Conservation (phyloP, 2,329 filamentous ascomycete species). For the Simplicillium sp. region DNA sequence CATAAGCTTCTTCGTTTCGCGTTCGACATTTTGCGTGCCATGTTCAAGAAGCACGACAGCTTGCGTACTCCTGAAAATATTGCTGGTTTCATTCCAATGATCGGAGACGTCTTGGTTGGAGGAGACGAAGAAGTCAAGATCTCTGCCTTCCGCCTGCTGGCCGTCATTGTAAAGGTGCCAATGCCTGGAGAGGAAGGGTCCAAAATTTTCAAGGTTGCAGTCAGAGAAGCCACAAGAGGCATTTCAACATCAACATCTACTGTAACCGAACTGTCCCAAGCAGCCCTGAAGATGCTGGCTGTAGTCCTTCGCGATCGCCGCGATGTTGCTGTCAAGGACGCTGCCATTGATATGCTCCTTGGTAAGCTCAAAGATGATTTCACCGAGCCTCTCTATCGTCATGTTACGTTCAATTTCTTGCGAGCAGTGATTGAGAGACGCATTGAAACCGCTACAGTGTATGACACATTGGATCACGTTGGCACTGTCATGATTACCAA, state of each 20-base stretch:
- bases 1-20: constrained; percentile 86
- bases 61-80: constrained; percentile 74
- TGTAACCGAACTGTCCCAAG: constrained; percentile 75
- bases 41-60: constrained; percentile 77
- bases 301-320: constrained; percentile 75
- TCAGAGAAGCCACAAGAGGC: constrained; percentile 74
- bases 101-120: constrained; percentile 77
- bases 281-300: constrained; percentile 79
- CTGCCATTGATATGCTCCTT: constrained; percentile 73
- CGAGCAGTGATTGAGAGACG: constrained; percentile 78
- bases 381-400: constrained; percentile 84
- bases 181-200: constrained; percentile 60
- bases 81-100: constrained; percentile 74
- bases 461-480: constrained; percentile 84
- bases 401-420: constrained; percentile 90
- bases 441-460: constrained; percentile 77
- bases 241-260: constrained; percentile 71
- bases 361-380: constrained; percentile 77
- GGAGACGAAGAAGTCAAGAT: constrained; percentile 90
- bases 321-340: constrained; percentile 68
- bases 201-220: constrained; percentile 63
- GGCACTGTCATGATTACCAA: constrained; percentile 94
- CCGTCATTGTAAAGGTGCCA: constrained; percentile 75
- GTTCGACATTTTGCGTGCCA: constrained; percentile 73
- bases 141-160: constrained; percentile 75